Base-by-base conservation (phyloP, 352 stramenopile species). In the Lagenidium giganteum region DNA sequence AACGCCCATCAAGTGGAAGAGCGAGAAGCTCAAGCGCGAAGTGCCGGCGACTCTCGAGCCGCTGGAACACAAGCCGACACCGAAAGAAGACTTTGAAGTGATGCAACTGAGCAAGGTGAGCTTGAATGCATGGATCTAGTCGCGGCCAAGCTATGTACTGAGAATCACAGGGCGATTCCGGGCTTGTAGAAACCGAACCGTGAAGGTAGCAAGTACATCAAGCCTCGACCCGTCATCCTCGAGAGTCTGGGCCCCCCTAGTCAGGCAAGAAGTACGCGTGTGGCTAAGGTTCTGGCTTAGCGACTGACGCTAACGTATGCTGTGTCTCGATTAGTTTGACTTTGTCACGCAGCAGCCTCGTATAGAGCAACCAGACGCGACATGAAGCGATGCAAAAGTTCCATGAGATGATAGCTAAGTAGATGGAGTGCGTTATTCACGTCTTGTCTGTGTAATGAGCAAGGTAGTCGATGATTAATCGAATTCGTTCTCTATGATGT, bases 51-150 rank as follows among this genome's bases (percentile, higher is more conserved):
- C 57, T 11, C 63, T 88, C 5, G 63, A 86, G 46, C 72, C 76
- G 34, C 76, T 89, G 20, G 73, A 73, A 13, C 69, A 85, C 47
- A 87, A 74, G 5, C 73, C 73, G 6, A 83, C 57, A 37, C 61
- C 62, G 6, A 85, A 79, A 30, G 69, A 83, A 50, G 69, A 63
- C 42, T 65, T 80, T 17, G 58, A 71, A n/a, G 14, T 64, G 16
- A 52, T 87, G 13, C 71, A 82, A 44, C 41, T 82, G 34, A 64
- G 51, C 53, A 84, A 87, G 69, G 70, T 74, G 34, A 17, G 40
- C 17, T 20, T 36, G 30, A 18, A 40, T 29, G 8, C 27, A 40
- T 52, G 7, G 12, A 17, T 26, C 22, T 2, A 32, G 8, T 48
- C 16, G 5, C 26, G 5, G 13, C 18, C 17, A 29, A 46, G 11